These are phyloP conservation scores for Hysterium pulicare DNA, from an alignment of 2,329 filamentous ascomycete species.

Conservation along the genomic window DNA sequence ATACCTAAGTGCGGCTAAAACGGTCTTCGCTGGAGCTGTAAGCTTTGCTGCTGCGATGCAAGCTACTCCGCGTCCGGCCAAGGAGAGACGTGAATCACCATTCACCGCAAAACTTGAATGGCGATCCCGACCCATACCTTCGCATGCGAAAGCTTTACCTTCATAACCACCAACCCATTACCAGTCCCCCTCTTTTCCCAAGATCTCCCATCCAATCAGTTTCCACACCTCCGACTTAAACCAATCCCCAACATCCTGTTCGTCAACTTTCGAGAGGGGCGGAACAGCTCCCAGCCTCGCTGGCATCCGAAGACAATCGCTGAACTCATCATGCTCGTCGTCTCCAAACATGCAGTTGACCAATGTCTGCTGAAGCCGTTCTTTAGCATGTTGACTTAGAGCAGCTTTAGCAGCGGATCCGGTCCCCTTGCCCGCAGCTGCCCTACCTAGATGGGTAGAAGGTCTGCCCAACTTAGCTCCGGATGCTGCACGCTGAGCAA, in stretches of 20 bases:
- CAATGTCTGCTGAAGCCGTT: slow-evolving; percentile 45
- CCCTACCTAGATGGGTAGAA: slow-evolving; percentile 9
- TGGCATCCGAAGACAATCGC: slow-evolving; percentile 43
- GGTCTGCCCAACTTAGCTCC: slow-evolving; percentile 9
- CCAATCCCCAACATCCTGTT: slow-evolving; percentile 48
- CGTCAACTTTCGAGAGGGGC: slow-evolving; percentile 34
- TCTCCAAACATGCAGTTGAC: slow-evolving; percentile 43
- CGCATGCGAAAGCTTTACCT: too few relatives aligned
- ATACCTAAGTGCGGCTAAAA: too few relatives aligned
- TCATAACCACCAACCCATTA: too few relatives aligned
- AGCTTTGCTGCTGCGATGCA: too few relatives aligned
- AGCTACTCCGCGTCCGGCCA: too few relatives aligned
- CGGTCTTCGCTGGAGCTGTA: too few relatives aligned
- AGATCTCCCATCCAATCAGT: slow-evolving; percentile 56
- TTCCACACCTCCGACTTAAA: slow-evolving; percentile 57
- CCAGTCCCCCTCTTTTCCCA: slow-evolving; percentile 19
- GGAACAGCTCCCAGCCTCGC: slow-evolving; percentile 18
- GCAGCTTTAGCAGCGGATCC: slow-evolving; percentile 25
- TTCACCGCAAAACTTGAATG: too few relatives aligned
- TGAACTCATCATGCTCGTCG: slow-evolving; percentile 37
- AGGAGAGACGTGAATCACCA: too few relatives aligned
- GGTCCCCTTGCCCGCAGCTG: slow-evolving; percentile 22
- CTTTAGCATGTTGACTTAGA: slow-evolving; percentile 36
- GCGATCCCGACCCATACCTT: too few relatives aligned
- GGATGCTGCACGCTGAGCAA: slow-evolving; percentile 14